phyloP scores from a whole-genome alignment of 2,329 filamentous ascomycete species.

The Fusarium pseudocircinatum region DNA sequence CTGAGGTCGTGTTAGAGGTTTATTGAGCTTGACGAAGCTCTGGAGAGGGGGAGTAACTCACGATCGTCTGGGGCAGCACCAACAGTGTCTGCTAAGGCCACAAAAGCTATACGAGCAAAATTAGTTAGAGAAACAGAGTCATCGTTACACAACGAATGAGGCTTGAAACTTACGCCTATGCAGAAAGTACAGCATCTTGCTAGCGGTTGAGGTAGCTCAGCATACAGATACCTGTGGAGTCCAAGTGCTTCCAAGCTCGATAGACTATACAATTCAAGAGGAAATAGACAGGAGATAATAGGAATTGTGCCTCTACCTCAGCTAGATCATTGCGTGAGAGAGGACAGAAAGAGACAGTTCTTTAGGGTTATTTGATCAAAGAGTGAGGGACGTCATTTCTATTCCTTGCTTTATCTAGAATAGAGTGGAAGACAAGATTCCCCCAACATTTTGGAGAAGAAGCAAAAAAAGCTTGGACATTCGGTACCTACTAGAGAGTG shows the following conservation, averaged over 20 bases:
- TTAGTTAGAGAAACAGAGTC: constrained; percentile 18
- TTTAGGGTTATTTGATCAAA: neutral
- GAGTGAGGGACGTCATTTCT: constrained; percentile 26
- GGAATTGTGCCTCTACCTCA: constrained; percentile 4
- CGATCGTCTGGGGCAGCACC: constrained; percentile 53
- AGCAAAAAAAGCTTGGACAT: constrained; percentile 32
- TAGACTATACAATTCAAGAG: neutral
- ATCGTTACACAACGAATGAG: neutral
- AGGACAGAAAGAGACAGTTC: constrained; percentile 3
- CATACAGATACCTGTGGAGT: neutral
- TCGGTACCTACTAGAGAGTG: constrained; percentile 1
- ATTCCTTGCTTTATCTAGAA: neutral
- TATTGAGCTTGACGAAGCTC: neutral
- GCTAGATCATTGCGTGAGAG: constrained; percentile 28
- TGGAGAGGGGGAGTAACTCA: constrained; percentile 37
- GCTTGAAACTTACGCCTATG: constrained; percentile 30
- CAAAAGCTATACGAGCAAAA: constrained; percentile 45
- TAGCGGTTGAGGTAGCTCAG: neutral
- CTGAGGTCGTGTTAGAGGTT: constrained; percentile 57
- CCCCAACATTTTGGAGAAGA: constrained; percentile 38
- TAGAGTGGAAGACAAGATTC: neutral
- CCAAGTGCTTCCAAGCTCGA: neutral
- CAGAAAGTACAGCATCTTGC: constrained; percentile 35
- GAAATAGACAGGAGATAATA: neutral
- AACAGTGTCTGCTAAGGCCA: constrained; percentile 44